These are phyloP conservation scores for Barnettozyma botsteinii DNA, from an alignment of 805 yeast species.

Conservation along the genomic window DNA sequence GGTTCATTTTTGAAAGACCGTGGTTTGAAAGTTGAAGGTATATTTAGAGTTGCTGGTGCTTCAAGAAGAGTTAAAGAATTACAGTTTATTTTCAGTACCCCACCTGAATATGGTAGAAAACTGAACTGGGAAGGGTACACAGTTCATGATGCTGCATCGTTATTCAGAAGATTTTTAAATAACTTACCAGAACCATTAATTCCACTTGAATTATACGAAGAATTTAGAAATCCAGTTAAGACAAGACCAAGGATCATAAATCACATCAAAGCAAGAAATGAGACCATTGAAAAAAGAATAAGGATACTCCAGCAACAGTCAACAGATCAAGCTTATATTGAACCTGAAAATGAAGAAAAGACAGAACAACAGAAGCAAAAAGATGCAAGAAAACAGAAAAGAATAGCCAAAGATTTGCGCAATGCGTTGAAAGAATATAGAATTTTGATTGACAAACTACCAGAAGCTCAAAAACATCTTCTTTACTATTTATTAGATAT, in stretches of 20 bases:
- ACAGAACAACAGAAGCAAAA: slow-evolving; percentile 27
- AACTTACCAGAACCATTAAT: slow-evolving; percentile 89
- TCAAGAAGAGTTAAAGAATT: slow-evolving; percentile 81
- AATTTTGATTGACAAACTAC: slow-evolving; percentile 57
- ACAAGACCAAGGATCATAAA: slow-evolving; percentile 56
- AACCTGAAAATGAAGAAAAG: slow-evolving; percentile 20
- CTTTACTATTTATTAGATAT: slow-evolving; percentile 83
- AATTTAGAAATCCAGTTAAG: slow-evolving; percentile 73
- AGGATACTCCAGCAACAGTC: slow-evolving; percentile 20
- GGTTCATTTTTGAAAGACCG: slow-evolving; percentile 78
- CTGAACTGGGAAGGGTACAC: slow-evolving; percentile 86
- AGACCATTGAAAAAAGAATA: slow-evolving; percentile 32
- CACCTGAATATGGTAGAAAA: slow-evolving; percentile 87
- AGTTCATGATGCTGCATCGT: slow-evolving; percentile 94
- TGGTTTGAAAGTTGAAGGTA: slow-evolving; percentile 79
- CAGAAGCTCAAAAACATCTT: slow-evolving; percentile 74
- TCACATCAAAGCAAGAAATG: slow-evolving; percentile 57
- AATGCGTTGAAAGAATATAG: slow-evolving; percentile 71
- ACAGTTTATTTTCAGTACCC: slow-evolving; percentile 75
- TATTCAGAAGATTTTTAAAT: slow-evolving; percentile 79
- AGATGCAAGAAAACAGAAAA: slow-evolving; percentile 40
- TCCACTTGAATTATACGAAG: slow-evolving; percentile 69
- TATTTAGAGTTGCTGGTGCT: slow-evolving; percentile 90
- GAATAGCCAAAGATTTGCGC: slow-evolving; percentile 57
- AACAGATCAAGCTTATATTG: slow-evolving; percentile 1